Conservation (phyloP, 306 rosid species). For the Malus sylvestris region DNA sequence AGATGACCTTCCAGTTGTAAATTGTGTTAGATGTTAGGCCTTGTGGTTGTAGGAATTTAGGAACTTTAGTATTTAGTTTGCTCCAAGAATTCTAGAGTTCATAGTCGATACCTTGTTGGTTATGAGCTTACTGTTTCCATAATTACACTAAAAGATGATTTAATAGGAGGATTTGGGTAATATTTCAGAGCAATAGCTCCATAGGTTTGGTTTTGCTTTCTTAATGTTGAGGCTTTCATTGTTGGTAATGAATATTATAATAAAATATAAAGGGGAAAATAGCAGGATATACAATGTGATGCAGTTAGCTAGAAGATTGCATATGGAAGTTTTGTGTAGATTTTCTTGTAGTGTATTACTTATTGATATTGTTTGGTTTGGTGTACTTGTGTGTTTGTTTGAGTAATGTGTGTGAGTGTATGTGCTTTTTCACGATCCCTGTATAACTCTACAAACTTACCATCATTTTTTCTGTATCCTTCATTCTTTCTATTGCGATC, state of each 20-base stretch:
- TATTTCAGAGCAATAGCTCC: background rate
- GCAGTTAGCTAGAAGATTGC: background rate
- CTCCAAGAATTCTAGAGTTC: background rate
- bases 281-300: background rate
- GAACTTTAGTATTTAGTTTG: background rate
- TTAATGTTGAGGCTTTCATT: background rate
- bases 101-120: background rate
- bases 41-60: background rate
- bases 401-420: background rate
- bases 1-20: background rate
- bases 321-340: background rate
- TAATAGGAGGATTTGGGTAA: background rate
- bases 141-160: background rate
- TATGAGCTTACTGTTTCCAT: background rate
- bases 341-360: background rate
- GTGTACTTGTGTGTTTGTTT: background rate
- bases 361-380: background rate
- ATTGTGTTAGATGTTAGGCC: background rate
- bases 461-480: background rate
- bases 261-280: background rate
- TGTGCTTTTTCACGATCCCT: background rate
- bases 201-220: background rate
- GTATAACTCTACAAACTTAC: background rate
- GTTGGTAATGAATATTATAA: background rate
- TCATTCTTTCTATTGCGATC: background rate